Percentiles rank a stretch among this genome's conserved stretches.
phyloP scores from a whole-genome alignment of 805 yeast genomes.

The Ogataea methylovora region DNA sequence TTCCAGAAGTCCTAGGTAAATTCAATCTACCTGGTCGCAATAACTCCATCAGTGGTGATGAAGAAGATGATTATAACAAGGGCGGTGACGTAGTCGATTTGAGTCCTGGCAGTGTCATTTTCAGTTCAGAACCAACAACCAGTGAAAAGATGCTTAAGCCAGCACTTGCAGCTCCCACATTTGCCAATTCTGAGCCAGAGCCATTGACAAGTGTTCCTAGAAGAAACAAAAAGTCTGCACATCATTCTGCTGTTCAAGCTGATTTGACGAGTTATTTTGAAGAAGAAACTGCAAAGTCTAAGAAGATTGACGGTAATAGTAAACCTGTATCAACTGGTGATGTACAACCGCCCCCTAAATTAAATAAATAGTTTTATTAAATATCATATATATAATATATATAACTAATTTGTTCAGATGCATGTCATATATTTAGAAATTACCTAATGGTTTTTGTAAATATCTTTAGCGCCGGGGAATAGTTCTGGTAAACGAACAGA shows the following conservation, averaged over 20 bases:
- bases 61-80: constrained; percentile 6
- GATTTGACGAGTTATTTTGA: constrained; percentile 32
- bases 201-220: constrained; percentile 9
- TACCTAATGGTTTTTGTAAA: too few relatives aligned
- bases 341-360: constrained; percentile 1
- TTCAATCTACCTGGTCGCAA: constrained; percentile 20
- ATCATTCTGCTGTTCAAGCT: not conserved
- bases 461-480: constrained; percentile 18
- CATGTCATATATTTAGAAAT: too few relatives aligned
- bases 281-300: constrained; percentile 33
- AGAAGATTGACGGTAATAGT: constrained; percentile 28
- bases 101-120: constrained; percentile 9
- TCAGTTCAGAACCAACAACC: constrained; percentile 1
- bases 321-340: constrained; percentile 1
- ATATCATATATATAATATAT: too few relatives aligned
- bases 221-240: constrained; percentile 1
- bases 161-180: constrained; percentile 2
- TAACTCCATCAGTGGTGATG: constrained; percentile 7
- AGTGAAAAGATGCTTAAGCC: not conserved
- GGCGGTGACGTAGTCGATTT: constrained; percentile 7
- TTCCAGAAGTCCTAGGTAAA: constrained; percentile 62
- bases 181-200: constrained; percentile 16
- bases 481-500: constrained; percentile 29
- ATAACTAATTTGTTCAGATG: too few relatives aligned
- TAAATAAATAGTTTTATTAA: too few relatives aligned